Evolutionary conservation across 129 eudicot genomes (phyloP).

Genomic region (Cynara cardunculus): DNA sequence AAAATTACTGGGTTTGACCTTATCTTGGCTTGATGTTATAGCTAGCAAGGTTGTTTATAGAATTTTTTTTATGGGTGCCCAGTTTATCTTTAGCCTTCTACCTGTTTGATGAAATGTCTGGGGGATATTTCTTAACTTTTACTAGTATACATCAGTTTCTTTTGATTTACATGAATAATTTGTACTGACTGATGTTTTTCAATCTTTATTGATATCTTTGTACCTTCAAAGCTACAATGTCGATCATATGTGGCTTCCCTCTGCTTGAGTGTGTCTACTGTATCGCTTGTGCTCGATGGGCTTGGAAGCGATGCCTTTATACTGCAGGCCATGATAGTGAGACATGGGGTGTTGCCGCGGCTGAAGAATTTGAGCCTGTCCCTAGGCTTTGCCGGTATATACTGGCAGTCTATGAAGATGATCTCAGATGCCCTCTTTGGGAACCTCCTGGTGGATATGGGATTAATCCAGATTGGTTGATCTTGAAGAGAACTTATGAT

Average conservation of each 20-base stretch:
- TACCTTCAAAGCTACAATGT: slow-evolving; percentile 43
- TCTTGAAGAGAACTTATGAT: slow-evolving; percentile 48
- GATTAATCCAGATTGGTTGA: slow-evolving; percentile 69
- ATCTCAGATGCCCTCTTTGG: slow-evolving; percentile 61
- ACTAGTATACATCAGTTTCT: neutral
- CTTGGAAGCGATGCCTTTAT: slow-evolving; percentile 85
- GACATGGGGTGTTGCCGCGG: slow-evolving; percentile 68
- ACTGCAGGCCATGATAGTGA: slow-evolving; percentile 88
- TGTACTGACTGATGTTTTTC: neutral
- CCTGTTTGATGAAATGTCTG: slow-evolving; percentile 17
- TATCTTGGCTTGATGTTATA: neutral
- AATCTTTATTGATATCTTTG: slow-evolving; percentile 3
- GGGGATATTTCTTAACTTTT: neutral
- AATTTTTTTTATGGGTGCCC: too few relatives aligned
- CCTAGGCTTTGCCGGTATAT: slow-evolving; percentile 87
- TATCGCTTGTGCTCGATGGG: slow-evolving; percentile 91
- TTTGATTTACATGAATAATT: neutral
- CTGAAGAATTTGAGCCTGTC: slow-evolving; percentile 89
- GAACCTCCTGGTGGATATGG: slow-evolving; percentile 94
- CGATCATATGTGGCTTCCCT: slow-evolving; percentile 79
- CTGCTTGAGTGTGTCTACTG: slow-evolving; percentile 87
- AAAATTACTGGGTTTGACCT: neutral
- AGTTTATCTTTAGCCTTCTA: slow-evolving; percentile 15
- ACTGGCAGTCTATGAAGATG: slow-evolving; percentile 83
- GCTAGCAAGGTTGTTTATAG: slow-evolving; percentile 11